Evolutionary conservation across 768 basidiomycete genomes (phyloP), one percentile per base, ranked within the genome.

Genomic region (Leccinum variicolor): DNA sequence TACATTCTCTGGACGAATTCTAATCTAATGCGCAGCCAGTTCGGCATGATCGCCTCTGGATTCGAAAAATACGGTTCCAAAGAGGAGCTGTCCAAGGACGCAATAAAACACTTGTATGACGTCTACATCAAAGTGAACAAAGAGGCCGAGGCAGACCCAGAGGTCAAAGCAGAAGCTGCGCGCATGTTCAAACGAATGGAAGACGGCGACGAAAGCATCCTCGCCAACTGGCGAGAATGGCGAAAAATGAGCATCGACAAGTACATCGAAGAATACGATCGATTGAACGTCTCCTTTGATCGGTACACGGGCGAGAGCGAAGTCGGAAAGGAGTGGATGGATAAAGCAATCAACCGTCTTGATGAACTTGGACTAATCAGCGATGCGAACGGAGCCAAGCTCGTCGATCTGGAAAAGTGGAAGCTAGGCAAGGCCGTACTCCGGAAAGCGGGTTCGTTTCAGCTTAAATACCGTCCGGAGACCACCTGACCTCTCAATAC

Each of bases 151-250:
- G 63, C 74, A 1, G 86, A 92, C 64, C 84, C 88, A 0, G 69
- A 77, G 25, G 89, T 91, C 69, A 92, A 89, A 73, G 79, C 74
- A 6, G 83, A 86, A 51, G 93, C 93, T 0, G 90, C 90, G 0
- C 77, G 81, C 50, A 94, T 91, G 82, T 99, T 99, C 80, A 93
- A 87, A 73, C 87, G 86, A 11, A 96, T 97, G 92, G 93, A 95
- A 70, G 90, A 94, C 61, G 92, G 93, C 25, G 93, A 98, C 64
- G 87, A 92, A 62, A 78, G 76, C 10, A 89, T 92, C 3, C 81
- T 98, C 34, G 79, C 77, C 55, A 89, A 95, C 73, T 99, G 96
- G 96, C 83, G 87, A 17, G 82, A 87, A 58, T 99, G 95, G 93
- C 89, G 96, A 25, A 86, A 91, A 66, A 75, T 95, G 50, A 95